A percentile compares a stretch with the other conserved stretches of the same genome.
These are phyloP conservation scores for Cyclostephanos tholiformis DNA, from an alignment of 108 stramenopile species.

Conservation along the genomic window DNA sequence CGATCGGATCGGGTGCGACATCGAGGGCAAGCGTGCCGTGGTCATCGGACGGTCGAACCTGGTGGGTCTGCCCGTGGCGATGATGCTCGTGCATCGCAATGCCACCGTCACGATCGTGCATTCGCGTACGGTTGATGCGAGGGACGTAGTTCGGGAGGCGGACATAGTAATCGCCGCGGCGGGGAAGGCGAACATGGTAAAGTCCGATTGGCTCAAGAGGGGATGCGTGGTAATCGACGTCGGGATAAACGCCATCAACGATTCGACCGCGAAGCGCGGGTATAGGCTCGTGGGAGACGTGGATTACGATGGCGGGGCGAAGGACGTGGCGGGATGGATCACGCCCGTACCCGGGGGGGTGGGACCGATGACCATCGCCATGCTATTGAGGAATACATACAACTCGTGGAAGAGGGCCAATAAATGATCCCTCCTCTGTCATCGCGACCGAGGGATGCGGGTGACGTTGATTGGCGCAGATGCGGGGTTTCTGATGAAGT, in stretches of 20 bases:
- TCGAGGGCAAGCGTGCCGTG: slow-evolving; percentile 93
- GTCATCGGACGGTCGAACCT: slow-evolving; percentile 92
- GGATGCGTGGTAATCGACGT: slow-evolving; percentile 98
- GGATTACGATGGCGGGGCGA: slow-evolving; percentile 73
- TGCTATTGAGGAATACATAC: slow-evolving; percentile 95
- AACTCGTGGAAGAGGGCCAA: slow-evolving; percentile 65
- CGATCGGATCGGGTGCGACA: slow-evolving; percentile 77
- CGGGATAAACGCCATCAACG: slow-evolving; percentile 94
- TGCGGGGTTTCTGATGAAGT: too few relatives aligned
- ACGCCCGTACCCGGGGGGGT: slow-evolving; percentile 99
- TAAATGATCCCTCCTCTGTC: too few relatives aligned
- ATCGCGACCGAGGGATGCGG: too few relatives aligned
- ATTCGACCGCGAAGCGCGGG: slow-evolving; percentile 66
- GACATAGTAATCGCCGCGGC: slow-evolving; percentile 98
- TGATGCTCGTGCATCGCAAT: slow-evolving; percentile 86
- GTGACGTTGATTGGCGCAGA: too few relatives aligned
- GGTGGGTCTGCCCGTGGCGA: slow-evolving; percentile 93
- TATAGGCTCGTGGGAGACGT: slow-evolving; percentile 97
- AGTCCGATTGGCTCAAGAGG: slow-evolving; percentile 91
- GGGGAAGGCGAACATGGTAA: slow-evolving; percentile 88
- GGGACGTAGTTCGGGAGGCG: slow-evolving; percentile 69
- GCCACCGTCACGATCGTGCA: slow-evolving; percentile 97
- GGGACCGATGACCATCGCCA: slow-evolving; percentile 99
- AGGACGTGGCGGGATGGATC: slow-evolving; percentile 79
- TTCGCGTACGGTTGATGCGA: slow-evolving; percentile 82